phyloP scores from a whole-genome alignment of 495 filamentous ascomycete genomes.

The Diplogelasinospora grovesii region DNA sequence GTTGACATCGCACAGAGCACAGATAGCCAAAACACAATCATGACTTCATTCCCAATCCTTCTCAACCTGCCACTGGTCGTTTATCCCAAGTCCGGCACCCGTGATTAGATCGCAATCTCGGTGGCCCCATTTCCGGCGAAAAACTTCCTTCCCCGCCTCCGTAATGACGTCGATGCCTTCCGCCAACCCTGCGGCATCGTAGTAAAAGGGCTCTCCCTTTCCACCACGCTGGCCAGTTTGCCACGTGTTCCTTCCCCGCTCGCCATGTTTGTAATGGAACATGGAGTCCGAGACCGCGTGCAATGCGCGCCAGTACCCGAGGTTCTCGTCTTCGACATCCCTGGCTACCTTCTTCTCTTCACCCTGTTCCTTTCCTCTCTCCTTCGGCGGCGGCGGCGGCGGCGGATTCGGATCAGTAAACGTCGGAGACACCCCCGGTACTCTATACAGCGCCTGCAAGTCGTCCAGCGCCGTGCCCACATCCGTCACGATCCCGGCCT shows the following conservation, averaged over 20 bases:
- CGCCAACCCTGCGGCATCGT: conserved; percentile 46
- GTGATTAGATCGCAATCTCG: conserved; percentile 41
- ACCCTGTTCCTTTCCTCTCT: no score
- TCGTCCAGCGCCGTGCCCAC: conserved; percentile 41
- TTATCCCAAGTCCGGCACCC: conserved; percentile 32
- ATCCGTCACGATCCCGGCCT: conserved; percentile 48
- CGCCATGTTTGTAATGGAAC: conserved; percentile 35
- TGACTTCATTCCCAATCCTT: conserved; percentile 39
- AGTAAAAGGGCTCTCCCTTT: conserved; percentile 53
- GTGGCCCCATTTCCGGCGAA: conserved; percentile 51
- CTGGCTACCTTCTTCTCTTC: background rate
- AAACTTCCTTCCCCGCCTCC: conserved; percentile 45
- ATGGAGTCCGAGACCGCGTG: conserved; percentile 14
- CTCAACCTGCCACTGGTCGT: conserved; percentile 47
- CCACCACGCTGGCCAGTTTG: conserved; percentile 50
- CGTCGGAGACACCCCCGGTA: conserved; percentile 21
- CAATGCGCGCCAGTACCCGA: conserved; percentile 5
- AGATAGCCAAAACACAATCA: no score
- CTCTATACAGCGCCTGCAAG: conserved; percentile 41
- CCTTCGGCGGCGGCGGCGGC: conserved; percentile 9
- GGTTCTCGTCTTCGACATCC: background rate
- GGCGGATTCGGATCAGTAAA: conserved; percentile 37
- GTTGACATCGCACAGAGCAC: no score
- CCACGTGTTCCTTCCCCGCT: conserved; percentile 52
- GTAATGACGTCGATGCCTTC: conserved; percentile 45